Evolutionary conservation across 140 eudicot genomes (phyloP).

Genomic region (Flaveria floridana): DNA sequence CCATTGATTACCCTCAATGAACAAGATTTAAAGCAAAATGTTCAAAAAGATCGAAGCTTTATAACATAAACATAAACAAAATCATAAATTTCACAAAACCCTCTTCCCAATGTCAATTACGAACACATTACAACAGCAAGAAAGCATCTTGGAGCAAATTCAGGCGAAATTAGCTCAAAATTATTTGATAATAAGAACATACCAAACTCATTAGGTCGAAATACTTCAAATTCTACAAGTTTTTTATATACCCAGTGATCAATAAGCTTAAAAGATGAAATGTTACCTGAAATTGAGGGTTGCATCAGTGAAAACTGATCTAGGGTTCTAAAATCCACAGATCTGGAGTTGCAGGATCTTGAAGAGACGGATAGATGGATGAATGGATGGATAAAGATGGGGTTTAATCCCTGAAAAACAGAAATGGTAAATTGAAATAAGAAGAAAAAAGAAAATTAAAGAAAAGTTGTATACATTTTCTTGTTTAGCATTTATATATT

Average conservation of each 20-base stretch:
- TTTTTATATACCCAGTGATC: background rate
- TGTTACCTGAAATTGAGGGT: slow-evolving; percentile 39
- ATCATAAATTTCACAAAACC: slow-evolving; percentile 28
- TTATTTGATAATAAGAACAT: background rate
- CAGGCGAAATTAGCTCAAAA: slow-evolving; percentile 27
- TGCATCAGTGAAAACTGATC: slow-evolving; percentile 31
- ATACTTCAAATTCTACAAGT: background rate
- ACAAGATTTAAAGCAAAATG: slow-evolving; percentile 18
- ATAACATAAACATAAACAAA: slow-evolving; percentile 28
- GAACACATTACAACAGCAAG: slow-evolving; percentile 16
- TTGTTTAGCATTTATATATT: slow-evolving; percentile 49
- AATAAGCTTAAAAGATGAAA: background rate
- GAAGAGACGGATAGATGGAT: slow-evolving; percentile 17
- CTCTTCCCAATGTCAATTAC: slow-evolving; percentile 27
- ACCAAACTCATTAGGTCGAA: slow-evolving; percentile 21
- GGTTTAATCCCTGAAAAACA: slow-evolving; percentile 32
- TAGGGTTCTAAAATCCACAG: slow-evolving; percentile 28
- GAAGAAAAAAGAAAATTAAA: slow-evolving; percentile 22
- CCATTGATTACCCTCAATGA: slow-evolving; percentile 28
- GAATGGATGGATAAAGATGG: background rate
- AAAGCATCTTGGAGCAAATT: slow-evolving; percentile 6
- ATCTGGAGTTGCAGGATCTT: slow-evolving; percentile 40
- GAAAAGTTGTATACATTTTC: slow-evolving; percentile 34
- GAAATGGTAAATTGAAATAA: slow-evolving; percentile 25
- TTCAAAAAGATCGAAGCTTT: slow-evolving; percentile 34